Evolutionary conservation across 2,329 filamentous ascomycete species (phyloP).

Genomic region (Colletotrichum musae): DNA sequence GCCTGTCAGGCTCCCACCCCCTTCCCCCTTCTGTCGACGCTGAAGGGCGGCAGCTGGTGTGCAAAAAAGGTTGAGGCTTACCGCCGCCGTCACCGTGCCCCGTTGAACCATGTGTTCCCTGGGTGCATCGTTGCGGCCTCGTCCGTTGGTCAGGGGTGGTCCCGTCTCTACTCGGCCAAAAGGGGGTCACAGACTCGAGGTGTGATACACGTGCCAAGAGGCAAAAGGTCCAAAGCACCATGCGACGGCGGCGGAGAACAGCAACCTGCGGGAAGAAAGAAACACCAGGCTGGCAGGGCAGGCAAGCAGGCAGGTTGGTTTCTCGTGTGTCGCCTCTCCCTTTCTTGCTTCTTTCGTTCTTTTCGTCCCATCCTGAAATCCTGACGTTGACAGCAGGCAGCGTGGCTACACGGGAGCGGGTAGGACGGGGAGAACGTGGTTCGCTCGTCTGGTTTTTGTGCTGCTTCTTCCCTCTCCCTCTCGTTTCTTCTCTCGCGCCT

Average conservation of each 20-base stretch:
- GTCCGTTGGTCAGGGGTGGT: conserved; percentile 23
- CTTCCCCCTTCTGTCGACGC: no score
- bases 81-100: neutral
- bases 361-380: conserved; percentile 36
- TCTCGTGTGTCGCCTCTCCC: no score
- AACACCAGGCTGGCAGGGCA: neutral
- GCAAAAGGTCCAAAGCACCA: conserved; percentile 21
- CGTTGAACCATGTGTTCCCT: conserved; percentile 2
- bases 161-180: conserved; percentile 28
- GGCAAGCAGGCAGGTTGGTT: neutral
- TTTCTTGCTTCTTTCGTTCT: neutral
- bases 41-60: no score
- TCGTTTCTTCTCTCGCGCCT: neutral
- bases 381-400: conserved; percentile 33
- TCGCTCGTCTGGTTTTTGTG: conserved; percentile 24
- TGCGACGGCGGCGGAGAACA: conserved; percentile 7
- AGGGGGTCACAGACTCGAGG: conserved; percentile 34
- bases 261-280: conserved; percentile 2
- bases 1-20: no score
- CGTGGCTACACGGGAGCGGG: conserved; percentile 7
- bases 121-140: conserved; percentile 12
- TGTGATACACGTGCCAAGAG: conserved; percentile 38
- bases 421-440: conserved; percentile 19
- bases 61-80: neutral
- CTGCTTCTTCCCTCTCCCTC: neutral